Conservation (phyloP, 2,329 filamentous ascomycete species). For the Arthrobotrys entomopaga region DNA sequence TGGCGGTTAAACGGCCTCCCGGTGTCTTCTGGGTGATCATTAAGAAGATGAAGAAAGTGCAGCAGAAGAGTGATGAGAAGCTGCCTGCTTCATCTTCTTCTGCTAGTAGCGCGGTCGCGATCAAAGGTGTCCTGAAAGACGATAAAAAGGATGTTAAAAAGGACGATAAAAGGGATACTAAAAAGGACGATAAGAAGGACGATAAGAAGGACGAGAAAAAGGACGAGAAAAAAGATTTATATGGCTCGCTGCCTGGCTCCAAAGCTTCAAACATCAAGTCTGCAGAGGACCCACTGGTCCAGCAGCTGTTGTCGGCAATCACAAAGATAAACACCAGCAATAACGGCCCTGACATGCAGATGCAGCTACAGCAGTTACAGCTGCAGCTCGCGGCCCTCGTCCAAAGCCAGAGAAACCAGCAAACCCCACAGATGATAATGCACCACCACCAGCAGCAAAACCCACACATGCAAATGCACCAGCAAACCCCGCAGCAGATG, state of each 20-base stretch:
- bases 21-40: slow-evolving; percentile 31
- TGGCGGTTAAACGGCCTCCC: slow-evolving; percentile 4
- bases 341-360: slow-evolving; percentile 19
- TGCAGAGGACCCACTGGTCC: background rate
- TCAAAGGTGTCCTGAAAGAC: slow-evolving; percentile 21
- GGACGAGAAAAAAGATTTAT: background rate
- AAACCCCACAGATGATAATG: background rate
- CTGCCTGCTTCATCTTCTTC: background rate
- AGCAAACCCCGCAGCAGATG: background rate
- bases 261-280: slow-evolving; percentile 4
- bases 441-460: too few relatives aligned
- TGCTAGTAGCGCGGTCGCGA: background rate
- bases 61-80: slow-evolving; percentile 11
- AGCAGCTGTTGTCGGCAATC: slow-evolving; percentile 15
- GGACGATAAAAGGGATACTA: too few relatives aligned
- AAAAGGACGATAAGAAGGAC: slow-evolving; percentile 11
- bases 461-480: background rate
- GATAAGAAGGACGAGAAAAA: slow-evolving; percentile 1
- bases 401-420: slow-evolving; percentile 11
- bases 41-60: slow-evolving; percentile 22
- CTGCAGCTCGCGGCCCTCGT: background rate
- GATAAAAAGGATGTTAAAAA: too few relatives aligned
- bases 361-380: slow-evolving; percentile 23
- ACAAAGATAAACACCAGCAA: slow-evolving; percentile 28
- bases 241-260: background rate